Conservation (phyloP, 441 rosid species). For the Breynia disticha region DNA sequence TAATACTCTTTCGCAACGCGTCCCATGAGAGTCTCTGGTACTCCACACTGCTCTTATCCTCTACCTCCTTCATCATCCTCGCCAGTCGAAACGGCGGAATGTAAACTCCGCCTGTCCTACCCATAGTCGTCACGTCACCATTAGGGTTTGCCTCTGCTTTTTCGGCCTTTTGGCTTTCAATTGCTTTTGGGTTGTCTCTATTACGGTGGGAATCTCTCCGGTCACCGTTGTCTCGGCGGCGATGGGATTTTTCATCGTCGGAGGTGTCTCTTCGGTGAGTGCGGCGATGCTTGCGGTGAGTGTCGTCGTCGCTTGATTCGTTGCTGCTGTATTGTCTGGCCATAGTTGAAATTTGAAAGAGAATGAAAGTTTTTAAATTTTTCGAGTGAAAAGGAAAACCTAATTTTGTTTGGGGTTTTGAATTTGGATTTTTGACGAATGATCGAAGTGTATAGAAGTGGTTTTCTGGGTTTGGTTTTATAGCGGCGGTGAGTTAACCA, state of each 20-base stretch:
- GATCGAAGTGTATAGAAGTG: too few relatives aligned
- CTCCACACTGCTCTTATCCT: slow-evolving; percentile 73
- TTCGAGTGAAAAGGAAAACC: too few relatives aligned
- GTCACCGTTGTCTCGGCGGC: slow-evolving; percentile 22
- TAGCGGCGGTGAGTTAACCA: too few relatives aligned
- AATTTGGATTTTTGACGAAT: too few relatives aligned
- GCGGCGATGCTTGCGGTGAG: slow-evolving; percentile 5
- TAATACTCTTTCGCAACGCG: slow-evolving; percentile 86
- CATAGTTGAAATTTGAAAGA: slow-evolving; percentile 21
- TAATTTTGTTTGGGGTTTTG: too few relatives aligned
- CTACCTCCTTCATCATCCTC: slow-evolving; percentile 75
- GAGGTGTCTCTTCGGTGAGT: background rate
- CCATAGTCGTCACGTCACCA: slow-evolving; percentile 29
- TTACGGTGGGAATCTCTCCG: slow-evolving; percentile 22
- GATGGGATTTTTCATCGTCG: slow-evolving; percentile 13
- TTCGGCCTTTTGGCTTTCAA: slow-evolving; percentile 18
- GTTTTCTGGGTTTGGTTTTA: too few relatives aligned
- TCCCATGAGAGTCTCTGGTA: slow-evolving; percentile 94
- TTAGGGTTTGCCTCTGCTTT: slow-evolving; percentile 29
- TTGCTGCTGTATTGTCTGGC: slow-evolving; percentile 20
- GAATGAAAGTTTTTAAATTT: too few relatives aligned
- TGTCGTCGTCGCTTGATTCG: slow-evolving; percentile 27
- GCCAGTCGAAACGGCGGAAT: slow-evolving; percentile 88
- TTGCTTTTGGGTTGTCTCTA: slow-evolving; percentile 10
- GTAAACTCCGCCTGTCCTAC: slow-evolving; percentile 76